These are phyloP conservation scores for Tremella yokohamensis DNA, from an alignment of 768 basidiomycete species.

Conservation along the genomic window DNA sequence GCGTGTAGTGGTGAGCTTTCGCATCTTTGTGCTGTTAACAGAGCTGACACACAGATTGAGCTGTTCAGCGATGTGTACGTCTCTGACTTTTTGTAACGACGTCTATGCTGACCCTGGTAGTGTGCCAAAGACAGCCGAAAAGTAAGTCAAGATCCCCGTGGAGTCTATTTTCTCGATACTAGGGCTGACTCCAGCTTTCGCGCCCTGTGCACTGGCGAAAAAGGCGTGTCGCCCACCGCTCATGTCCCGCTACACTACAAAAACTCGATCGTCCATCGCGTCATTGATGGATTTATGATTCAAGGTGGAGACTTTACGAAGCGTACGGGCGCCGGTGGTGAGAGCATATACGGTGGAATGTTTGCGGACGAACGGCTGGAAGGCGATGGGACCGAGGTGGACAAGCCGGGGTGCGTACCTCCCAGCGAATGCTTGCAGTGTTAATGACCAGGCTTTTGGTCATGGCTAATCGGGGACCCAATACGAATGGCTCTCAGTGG, in stretches of 20 bases:
- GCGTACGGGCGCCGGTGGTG: conserved; percentile 51
- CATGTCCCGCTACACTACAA: conserved; percentile 79
- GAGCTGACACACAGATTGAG: conserved; percentile 54
- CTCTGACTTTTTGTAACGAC: not conserved
- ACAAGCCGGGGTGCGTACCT: conserved; percentile 60
- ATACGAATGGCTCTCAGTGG: conserved; percentile 83
- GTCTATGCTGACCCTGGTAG: conserved; percentile 31
- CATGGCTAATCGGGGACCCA: conserved; percentile 74
- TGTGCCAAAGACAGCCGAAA: conserved; percentile 68
- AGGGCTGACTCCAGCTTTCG: conserved; percentile 80
- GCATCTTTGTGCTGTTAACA: not conserved
- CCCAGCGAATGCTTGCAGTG: not conserved
- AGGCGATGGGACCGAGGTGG: conserved; percentile 47
- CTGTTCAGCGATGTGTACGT: conserved; percentile 61
- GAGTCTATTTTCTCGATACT: not conserved
- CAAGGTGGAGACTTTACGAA: conserved; percentile 79
- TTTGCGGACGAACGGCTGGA: conserved; percentile 76
- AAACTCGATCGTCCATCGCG: conserved; percentile 70
- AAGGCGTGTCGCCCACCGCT: conserved; percentile 63
- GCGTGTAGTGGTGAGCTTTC: conserved; percentile 46
- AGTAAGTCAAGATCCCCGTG: conserved; percentile 56
- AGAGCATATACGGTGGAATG: conserved; percentile 53
- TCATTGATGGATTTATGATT: conserved; percentile 67
- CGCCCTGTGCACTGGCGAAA: conserved; percentile 79
- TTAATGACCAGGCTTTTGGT: conserved; percentile 61